Base-by-base conservation (phyloP, 1,139 yeast genomes). In the Taiozyma sp. region DNA sequence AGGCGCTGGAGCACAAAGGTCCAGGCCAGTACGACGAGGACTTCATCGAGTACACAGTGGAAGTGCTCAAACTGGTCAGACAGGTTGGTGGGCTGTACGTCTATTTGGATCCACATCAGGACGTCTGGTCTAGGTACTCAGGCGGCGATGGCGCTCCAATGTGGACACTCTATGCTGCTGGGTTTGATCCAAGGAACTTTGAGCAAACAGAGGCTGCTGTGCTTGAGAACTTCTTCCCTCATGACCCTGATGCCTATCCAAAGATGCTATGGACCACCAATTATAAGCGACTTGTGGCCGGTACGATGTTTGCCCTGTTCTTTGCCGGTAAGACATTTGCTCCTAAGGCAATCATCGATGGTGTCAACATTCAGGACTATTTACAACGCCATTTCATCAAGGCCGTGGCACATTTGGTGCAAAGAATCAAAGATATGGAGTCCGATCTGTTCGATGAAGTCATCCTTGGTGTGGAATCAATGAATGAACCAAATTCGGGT, bases 121-220 rank as follows among this genome's bases (percentile, higher is more conserved):
- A 91, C 65, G 95, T 86, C 16, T 91, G 98, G 98, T 85, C 95
- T 7, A 72, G 97, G 48, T 88, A 75, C 63, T 74, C 83, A 19
- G 97, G 98, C n/a, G 98, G 98, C 1, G 84, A 91, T 52, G 98
- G 98, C 21, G 96, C 97, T 6, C 97, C 98, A 0, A 61, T 88
- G 67, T 91, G 98, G 98, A 90, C 97, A 0, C 69, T 89, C n/a
- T 85, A 87, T 62, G 95, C 96, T n/a, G 96, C 95, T 3, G 97
- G 97, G 1, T 71, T 91, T 48, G 81, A 91, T 49, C 97, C 97
- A 0, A 71, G 67, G 26, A 68, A 79, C n/a, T 88, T 91, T 61
- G 67, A 75, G 0, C 72, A 56, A 1, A 85, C 91, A 0, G 85
- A 84, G 55, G 95, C 95, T 1, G 89, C 95, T 0, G 69, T 88